Conservation (phyloP, 2,329 filamentous ascomycete genomes). For the Clonostachys solani region DNA sequence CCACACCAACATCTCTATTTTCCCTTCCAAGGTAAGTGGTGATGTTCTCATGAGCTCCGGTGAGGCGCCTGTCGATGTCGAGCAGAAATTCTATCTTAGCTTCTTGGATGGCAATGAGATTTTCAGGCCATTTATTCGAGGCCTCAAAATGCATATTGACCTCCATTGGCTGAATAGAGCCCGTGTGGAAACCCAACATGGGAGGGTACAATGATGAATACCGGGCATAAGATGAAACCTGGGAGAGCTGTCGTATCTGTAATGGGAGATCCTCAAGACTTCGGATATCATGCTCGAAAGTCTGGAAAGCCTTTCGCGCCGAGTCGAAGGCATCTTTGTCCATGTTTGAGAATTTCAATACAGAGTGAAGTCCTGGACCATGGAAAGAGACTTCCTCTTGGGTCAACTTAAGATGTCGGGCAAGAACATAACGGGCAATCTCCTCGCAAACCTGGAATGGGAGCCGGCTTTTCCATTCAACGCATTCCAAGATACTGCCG, state of each 20-base stretch:
- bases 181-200: slow-evolving; percentile 35
- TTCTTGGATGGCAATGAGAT: slow-evolving; percentile 83
- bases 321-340: slow-evolving; percentile 61
- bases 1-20: slow-evolving; percentile 61
- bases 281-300: slow-evolving; percentile 73
- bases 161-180: slow-evolving; percentile 57
- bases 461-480: slow-evolving; percentile 73
- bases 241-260: slow-evolving; percentile 75
- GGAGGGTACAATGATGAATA: slow-evolving; percentile 58
- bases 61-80: slow-evolving; percentile 67
- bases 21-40: slow-evolving; percentile 75
- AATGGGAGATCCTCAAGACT: slow-evolving; percentile 79
- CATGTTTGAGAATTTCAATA: slow-evolving; percentile 39
- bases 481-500: slow-evolving; percentile 86
- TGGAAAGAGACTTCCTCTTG: slow-evolving; percentile 48
- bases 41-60: slow-evolving; percentile 54
- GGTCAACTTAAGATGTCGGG: slow-evolving; percentile 61
- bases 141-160: slow-evolving; percentile 89
- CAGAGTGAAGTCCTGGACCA: slow-evolving; percentile 43
- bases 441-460: slow-evolving; percentile 70
- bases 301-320: slow-evolving; percentile 65
- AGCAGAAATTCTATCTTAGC: slow-evolving; percentile 90
- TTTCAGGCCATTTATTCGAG: slow-evolving; percentile 90
- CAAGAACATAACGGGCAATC: slow-evolving; percentile 69
- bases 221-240: slow-evolving; percentile 68